phyloP scores from a whole-genome alignment of 495 filamentous ascomycete species.

The Xanthoparmelia taractica region DNA sequence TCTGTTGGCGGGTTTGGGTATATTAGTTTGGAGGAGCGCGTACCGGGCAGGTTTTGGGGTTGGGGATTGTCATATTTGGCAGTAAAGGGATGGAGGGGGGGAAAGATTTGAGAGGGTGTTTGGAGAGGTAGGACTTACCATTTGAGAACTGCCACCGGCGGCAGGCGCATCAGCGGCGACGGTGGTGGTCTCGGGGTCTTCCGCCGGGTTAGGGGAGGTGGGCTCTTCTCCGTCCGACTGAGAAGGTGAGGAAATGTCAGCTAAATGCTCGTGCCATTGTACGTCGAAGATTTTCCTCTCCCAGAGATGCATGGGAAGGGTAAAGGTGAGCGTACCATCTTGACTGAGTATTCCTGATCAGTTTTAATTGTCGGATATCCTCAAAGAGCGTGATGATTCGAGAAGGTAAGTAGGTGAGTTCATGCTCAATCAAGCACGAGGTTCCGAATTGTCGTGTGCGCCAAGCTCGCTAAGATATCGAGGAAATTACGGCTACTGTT shows the following conservation, averaged over 20 bases:
- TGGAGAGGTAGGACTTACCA: neutral
- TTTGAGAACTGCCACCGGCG: slow-evolving; percentile 55
- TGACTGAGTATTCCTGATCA: slow-evolving; percentile 30
- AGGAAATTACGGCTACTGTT: slow-evolving; percentile 11
- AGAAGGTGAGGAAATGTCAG: slow-evolving; percentile 10
- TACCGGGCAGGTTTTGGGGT: neutral
- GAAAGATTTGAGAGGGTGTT: neutral
- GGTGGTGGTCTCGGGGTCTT: slow-evolving; percentile 65
- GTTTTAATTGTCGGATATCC: slow-evolving; percentile 51
- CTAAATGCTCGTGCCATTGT: slow-evolving; percentile 7
- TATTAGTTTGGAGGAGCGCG: neutral
- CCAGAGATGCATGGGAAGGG: neutral
- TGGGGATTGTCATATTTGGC: too few relatives aligned
- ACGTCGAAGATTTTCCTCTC: neutral
- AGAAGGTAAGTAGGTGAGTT: slow-evolving; percentile 1
- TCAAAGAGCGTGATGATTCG: slow-evolving; percentile 47
- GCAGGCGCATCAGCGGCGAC: slow-evolving; percentile 87
- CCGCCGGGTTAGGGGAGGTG: slow-evolving; percentile 52
- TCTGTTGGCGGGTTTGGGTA: slow-evolving; percentile 47
- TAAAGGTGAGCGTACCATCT: slow-evolving; percentile 29
- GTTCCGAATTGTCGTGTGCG: slow-evolving; percentile 20
- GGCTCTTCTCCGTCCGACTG: slow-evolving; percentile 87
- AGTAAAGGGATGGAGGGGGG: too few relatives aligned
- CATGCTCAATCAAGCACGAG: slow-evolving; percentile 9
- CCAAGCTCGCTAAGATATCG: slow-evolving; percentile 20